Conservation (phyloP, 352 stramenopile genomes). For the Phytophthora aleatoria region DNA sequence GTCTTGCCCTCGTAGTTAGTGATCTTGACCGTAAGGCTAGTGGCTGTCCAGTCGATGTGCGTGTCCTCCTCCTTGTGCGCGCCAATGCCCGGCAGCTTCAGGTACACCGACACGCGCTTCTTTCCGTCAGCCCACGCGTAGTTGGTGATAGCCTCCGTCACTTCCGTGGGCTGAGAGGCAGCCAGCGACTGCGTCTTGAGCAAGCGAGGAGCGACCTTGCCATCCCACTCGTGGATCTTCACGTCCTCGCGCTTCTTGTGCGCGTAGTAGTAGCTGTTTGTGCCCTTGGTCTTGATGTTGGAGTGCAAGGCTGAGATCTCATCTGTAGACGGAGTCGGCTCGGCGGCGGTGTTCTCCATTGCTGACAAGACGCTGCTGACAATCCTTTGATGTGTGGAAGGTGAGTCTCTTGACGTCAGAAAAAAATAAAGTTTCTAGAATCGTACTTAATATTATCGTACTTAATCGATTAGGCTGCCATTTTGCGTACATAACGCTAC, state of each 20-base stretch:
- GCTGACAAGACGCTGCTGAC: neutral
- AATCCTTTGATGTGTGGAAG: neutral
- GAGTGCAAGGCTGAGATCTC: constrained; percentile 69
- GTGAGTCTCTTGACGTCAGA: constrained; percentile 2
- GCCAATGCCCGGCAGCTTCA: constrained; percentile 71
- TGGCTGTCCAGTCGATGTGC: constrained; percentile 68
- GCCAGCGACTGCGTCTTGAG: constrained; percentile 56
- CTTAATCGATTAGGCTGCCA: too few relatives aligned
- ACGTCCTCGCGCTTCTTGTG: constrained; percentile 84
- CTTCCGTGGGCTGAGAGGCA: constrained; percentile 38
- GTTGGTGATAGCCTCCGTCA: constrained; percentile 64
- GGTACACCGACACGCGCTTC: constrained; percentile 79
- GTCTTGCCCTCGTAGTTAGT: constrained; percentile 74
- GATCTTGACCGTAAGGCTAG: constrained; percentile 63
- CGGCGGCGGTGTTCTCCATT: constrained; percentile 31
- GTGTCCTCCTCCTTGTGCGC: constrained; percentile 65
- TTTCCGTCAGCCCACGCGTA: constrained; percentile 87
- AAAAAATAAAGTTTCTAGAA: neutral
- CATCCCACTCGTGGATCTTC: constrained; percentile 85
- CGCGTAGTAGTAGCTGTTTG: constrained; percentile 90
- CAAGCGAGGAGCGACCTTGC: constrained; percentile 72
- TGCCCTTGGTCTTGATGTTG: constrained; percentile 84
- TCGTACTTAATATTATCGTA: neutral
- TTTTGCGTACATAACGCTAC: neutral
- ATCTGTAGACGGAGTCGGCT: neutral